Base-by-base conservation (phyloP, 2,329 filamentous ascomycete genomes). In the Fusarium anthophilum region DNA sequence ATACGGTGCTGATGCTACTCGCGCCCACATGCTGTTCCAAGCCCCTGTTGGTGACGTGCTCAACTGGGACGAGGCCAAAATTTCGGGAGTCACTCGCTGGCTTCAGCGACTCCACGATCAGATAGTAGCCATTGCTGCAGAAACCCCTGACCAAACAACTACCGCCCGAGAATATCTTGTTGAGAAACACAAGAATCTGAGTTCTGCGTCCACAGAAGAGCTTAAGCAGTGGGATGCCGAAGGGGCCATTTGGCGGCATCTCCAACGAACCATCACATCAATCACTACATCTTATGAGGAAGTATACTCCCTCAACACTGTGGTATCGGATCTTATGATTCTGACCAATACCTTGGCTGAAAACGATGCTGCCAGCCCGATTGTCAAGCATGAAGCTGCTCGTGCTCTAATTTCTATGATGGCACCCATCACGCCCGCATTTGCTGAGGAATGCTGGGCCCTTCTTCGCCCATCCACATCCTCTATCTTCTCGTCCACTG, bases 21-120 rank as follows among this genome's bases (percentile, higher is more conserved):
- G 95, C 63, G 94, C 94, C 8, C 95, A 98, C 80, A 93, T 98
- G 80, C 87, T 98, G 12, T 97, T 98, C 84, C 93, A 95, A 77
- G 95, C 95, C 2, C 94, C 95, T 0, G 93, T 97, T 20, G 91
- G 87, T 47, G 94, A 97, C 64, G 89, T 96, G 3, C 87, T 98
- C 4, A 93, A 96, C 80, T 98, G 95, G 94, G 94, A 97, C 61
- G 93, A 94, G 78, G 85, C 88, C 45, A 96, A 95, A 81, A 96
- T 98, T 56, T 85, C 91, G 1, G 95, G 95, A 6, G 89, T 97
- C 24, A 92, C 93, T 56, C 89, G 95, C 59, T 98, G 95, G 95
- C 87, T 97, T 22, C 86, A 87, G 8, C 88, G 93, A 26, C 80
- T 97, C 22, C 84, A 91, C 80, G 89, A 91, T 50, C 83, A 92